A percentile compares a stretch with the other conserved stretches of the same genome.
These are phyloP conservation scores for Pyrrhoderma lamaoense DNA, from an alignment of 1,284 basidiomycete genomes.

Conservation along the genomic window DNA sequence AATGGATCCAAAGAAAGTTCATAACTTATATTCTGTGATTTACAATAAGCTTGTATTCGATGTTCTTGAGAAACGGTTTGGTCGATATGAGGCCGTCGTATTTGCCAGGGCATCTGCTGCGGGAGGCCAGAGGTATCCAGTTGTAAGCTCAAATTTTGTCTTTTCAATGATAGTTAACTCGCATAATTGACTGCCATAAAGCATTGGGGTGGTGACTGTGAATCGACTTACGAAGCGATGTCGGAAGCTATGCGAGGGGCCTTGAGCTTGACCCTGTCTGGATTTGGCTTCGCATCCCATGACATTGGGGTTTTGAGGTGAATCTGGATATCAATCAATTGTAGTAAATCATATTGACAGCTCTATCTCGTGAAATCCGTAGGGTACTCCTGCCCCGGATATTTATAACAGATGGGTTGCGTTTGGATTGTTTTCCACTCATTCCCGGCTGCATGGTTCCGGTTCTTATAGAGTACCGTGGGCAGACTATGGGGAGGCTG, in stretches of 20 bases:
- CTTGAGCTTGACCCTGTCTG: constrained; percentile 57
- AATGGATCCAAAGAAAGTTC: constrained; percentile 61
- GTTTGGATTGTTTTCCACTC: constrained; percentile 62
- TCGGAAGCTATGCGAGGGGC: constrained; percentile 64
- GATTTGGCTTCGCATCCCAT: constrained; percentile 66
- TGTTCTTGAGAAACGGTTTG: constrained; percentile 49
- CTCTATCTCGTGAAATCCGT: not conserved
- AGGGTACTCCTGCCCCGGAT: constrained; percentile 61
- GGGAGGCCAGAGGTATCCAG: constrained; percentile 57
- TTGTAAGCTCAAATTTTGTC: constrained; percentile 22
- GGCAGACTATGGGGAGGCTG: constrained; percentile 61
- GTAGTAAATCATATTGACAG: constrained; percentile 12
- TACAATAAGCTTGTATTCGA: constrained; percentile 69
- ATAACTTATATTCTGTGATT: constrained; percentile 57
- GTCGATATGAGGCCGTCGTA: constrained; percentile 59
- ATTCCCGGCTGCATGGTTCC: constrained; percentile 67
- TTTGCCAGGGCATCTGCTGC: constrained; percentile 62
- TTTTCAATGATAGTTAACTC: constrained; percentile 21
- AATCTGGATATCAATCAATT: constrained; percentile 20
- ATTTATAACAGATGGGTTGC: constrained; percentile 75
- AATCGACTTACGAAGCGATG: constrained; percentile 74
- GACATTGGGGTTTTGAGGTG: constrained; percentile 73
- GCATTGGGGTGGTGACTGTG: constrained; percentile 75
- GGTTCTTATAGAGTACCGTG: constrained; percentile 70
- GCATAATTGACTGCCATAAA: constrained; percentile 24